phyloP scores from a whole-genome alignment of 768 basidiomycete genomes.

The Phlegmacium glaucopus region DNA sequence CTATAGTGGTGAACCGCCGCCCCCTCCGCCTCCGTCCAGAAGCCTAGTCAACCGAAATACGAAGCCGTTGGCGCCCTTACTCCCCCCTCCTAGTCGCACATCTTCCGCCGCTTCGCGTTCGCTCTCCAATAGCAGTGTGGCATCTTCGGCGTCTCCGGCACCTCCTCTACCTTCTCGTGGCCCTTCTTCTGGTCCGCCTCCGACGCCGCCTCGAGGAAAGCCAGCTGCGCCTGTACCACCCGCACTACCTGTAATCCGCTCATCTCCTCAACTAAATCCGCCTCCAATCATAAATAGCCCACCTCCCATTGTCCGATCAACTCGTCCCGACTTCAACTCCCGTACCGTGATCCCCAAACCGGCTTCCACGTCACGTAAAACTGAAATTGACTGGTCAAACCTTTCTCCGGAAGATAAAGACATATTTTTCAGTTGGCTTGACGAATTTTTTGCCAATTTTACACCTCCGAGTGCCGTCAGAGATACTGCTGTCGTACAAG shows the following conservation, averaged over 20 bases:
- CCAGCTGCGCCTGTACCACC: conserved; percentile 17
- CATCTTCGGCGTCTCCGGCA: conserved; percentile 10
- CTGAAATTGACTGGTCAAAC: conserved; percentile 64
- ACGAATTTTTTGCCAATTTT: conserved; percentile 68
- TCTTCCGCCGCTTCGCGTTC: conserved; percentile 14
- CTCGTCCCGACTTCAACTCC: conserved; percentile 24
- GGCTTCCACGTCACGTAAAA: conserved; percentile 9
- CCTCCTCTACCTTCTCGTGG: conserved; percentile 18
- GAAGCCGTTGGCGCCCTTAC: conserved; percentile 28
- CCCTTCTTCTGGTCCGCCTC: conserved; percentile 23
- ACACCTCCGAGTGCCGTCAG: conserved; percentile 13
- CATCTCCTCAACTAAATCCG: conserved; percentile 7
- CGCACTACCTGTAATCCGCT: conserved; percentile 21
- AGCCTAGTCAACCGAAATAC: conserved; percentile 25
- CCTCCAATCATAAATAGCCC: conserved; percentile 20
- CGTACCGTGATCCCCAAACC: conserved; percentile 4
- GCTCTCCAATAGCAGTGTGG: conserved; percentile 5
- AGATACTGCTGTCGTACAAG: conserved; percentile 6
- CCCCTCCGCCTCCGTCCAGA: conserved; percentile 44
- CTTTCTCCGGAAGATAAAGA: conserved; percentile 65
- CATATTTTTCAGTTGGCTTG: conserved; percentile 74
- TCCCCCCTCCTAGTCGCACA: conserved; percentile 37
- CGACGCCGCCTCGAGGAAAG: conserved; percentile 22
- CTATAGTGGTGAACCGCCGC: conserved; percentile 49
- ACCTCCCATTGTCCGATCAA: conserved; percentile 30